Conservation (phyloP, 2,329 filamentous ascomycete species). For the Paecilomyces variotii region DNA sequence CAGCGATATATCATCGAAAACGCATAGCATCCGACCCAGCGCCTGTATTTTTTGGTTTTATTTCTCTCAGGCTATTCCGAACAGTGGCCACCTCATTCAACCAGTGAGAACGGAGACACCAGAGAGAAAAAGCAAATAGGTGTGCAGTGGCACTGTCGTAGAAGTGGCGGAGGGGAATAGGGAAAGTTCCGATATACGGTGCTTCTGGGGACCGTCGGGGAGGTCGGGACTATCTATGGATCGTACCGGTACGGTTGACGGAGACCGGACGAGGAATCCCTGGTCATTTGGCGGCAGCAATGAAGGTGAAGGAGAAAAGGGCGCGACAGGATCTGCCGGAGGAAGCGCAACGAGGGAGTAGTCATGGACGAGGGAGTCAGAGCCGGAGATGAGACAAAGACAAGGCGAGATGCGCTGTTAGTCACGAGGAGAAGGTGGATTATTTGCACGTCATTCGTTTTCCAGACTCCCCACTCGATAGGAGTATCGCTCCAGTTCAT, state of each 20-base stretch:
- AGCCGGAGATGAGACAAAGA: not conserved
- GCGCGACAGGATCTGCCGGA: not conserved
- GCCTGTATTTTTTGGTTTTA: too few relatives aligned
- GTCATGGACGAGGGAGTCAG: not conserved
- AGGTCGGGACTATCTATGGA: not conserved
- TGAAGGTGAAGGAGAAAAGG: not conserved
- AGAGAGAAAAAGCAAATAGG: not conserved
- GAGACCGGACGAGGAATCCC: not conserved
- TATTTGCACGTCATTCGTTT: not conserved
- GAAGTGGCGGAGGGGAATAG: conserved; percentile 6
- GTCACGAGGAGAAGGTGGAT: not conserved
- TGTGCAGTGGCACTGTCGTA: conserved; percentile 10
- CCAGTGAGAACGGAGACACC: conserved; percentile 1
- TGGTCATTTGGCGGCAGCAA: not conserved
- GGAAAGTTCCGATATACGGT: conserved; percentile 6
- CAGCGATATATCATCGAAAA: conserved; percentile 1
- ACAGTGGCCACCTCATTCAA: conserved; percentile 10
- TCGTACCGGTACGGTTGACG: not conserved
- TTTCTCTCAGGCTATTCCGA: not conserved
- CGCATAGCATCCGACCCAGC: not conserved
- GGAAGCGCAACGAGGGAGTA: not conserved
- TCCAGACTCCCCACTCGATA: not conserved
- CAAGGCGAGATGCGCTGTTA: not conserved
- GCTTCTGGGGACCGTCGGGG: conserved; percentile 9
- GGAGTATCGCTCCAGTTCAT: too few relatives aligned